Evolutionary conservation across 75 land plant genomes (phyloP).

Genomic region (Sequoia sempervirens): DNA sequence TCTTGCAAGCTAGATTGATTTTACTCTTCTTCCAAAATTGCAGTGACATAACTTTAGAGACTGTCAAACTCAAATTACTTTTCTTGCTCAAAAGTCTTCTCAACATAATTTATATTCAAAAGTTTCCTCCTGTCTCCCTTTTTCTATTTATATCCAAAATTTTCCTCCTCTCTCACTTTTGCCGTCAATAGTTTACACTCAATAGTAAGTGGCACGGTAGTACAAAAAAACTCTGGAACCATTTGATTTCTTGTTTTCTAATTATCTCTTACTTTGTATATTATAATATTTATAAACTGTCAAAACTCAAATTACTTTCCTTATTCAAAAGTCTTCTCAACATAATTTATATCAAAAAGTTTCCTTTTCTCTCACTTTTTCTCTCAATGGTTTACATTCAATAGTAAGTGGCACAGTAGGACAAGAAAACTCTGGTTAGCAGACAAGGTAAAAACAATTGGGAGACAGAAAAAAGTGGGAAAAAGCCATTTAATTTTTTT

Average conservation of each 20-base stretch:
- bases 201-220: neutral
- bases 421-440: neutral
- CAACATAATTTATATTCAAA: too few relatives aligned
- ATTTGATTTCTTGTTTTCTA: too few relatives aligned
- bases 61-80: neutral
- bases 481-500: neutral
- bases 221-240: too few relatives aligned
- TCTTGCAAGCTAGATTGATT: too few relatives aligned
- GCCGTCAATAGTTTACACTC: neutral
- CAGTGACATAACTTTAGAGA: too few relatives aligned
- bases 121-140: too few relatives aligned
- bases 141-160: too few relatives aligned
- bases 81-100: neutral
- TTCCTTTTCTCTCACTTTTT: too few relatives aligned
- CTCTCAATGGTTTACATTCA: neutral
- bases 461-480: neutral
- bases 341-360: neutral
- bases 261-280: too few relatives aligned
- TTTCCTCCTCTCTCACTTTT: neutral
- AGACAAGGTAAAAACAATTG: neutral
- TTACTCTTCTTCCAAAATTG: too few relatives aligned
- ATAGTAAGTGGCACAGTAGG: neutral
- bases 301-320: neutral
- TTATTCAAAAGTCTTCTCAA: neutral
- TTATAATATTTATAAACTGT: too few relatives aligned